These are phyloP conservation scores for Isochrysis galbana DNA, from an alignment of 78 protist genomes.

Conservation along the genomic window DNA sequence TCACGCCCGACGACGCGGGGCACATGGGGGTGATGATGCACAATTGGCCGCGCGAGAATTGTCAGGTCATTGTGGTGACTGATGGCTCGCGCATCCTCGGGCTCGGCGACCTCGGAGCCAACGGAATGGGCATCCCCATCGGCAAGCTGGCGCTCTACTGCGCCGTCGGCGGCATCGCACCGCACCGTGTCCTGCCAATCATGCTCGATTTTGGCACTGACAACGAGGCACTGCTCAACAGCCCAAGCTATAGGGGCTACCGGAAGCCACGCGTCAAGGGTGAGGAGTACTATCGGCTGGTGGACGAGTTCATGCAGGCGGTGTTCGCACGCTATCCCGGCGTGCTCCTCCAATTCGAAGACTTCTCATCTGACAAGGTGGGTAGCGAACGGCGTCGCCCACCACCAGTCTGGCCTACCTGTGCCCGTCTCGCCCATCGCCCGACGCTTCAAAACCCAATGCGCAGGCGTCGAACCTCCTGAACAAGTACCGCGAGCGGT, in stretches of 20 bases:
- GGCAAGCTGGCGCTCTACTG: slow-evolving; percentile 87
- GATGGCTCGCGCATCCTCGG: slow-evolving; percentile 98
- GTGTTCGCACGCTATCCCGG: slow-evolving; percentile 48
- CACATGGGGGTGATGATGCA: slow-evolving; percentile 59
- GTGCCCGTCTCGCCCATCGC: not conserved
- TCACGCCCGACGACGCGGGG: slow-evolving; percentile 76
- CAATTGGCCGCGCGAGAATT: slow-evolving; percentile 76
- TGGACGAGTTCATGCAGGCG: slow-evolving; percentile 65
- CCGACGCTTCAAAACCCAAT: not conserved
- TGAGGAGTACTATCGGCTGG: slow-evolving; percentile 72
- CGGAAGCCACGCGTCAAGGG: slow-evolving; percentile 57
- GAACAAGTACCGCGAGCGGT: slow-evolving; percentile 64
- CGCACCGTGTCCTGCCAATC: slow-evolving; percentile 86
- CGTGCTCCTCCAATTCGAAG: slow-evolving; percentile 92
- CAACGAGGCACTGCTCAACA: slow-evolving; percentile 69
- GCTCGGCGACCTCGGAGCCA: slow-evolving; percentile 95
- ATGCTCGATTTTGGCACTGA: slow-evolving; percentile 94
- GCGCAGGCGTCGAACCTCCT: slow-evolving; percentile 75
- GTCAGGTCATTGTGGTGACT: slow-evolving; percentile 88
- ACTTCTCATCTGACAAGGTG: slow-evolving; percentile 76
- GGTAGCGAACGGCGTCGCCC: no score
- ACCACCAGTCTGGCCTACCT: not conserved
- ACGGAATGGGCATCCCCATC: slow-evolving; percentile 95
- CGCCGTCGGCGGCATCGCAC: slow-evolving; percentile 63
- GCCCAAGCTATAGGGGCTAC: slow-evolving; percentile 90